Percentiles rank a stretch among this genome's conserved stretches.
These are phyloP conservation scores for Colletotrichum ledebouriae DNA, from an alignment of 2,329 filamentous ascomycete species.

Conservation along the genomic window DNA sequence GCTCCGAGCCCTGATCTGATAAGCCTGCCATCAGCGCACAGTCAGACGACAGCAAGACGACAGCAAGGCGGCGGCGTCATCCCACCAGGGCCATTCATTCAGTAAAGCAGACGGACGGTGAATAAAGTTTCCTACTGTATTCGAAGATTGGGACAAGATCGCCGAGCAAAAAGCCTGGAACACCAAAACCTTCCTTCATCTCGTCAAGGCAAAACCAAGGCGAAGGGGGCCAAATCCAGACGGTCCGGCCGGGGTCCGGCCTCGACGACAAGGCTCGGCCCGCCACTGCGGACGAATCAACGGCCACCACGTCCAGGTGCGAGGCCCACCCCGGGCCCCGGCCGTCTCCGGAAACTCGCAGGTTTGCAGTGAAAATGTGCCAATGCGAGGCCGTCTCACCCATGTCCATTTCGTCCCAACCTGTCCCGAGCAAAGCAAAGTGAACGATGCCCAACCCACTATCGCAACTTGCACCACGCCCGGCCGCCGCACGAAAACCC, in stretches of 20 bases:
- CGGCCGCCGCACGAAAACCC: background rate
- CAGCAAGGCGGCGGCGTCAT: slow-evolving; percentile 6
- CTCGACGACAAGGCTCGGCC: slow-evolving; percentile 34
- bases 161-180: background rate
- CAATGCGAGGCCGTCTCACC: slow-evolving; percentile 12
- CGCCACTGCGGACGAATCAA: slow-evolving; percentile 34
- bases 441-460: slow-evolving; percentile 38
- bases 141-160: no score
- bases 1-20: slow-evolving; percentile 8
- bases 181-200: background rate
- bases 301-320: slow-evolving; percentile 35
- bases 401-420: slow-evolving; percentile 39
- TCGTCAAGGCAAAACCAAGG: slow-evolving; percentile 13
- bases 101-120: background rate
- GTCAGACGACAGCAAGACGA: background rate
- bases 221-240: background rate
- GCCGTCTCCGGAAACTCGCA: slow-evolving; percentile 33
- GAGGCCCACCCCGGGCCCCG: slow-evolving; percentile 7
- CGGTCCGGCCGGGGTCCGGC: slow-evolving; percentile 26
- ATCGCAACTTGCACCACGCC: slow-evolving; percentile 10
- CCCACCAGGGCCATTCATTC: background rate
- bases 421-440: slow-evolving; percentile 30
- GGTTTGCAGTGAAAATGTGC: slow-evolving; percentile 19
- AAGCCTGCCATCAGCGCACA: slow-evolving; percentile 6
- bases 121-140: background rate